A percentile compares a stretch with the other conserved stretches of the same genome.
These are phyloP conservation scores for Mycena albidolilacea DNA, from an alignment of 768 basidiomycete genomes.

Conservation along the genomic window DNA sequence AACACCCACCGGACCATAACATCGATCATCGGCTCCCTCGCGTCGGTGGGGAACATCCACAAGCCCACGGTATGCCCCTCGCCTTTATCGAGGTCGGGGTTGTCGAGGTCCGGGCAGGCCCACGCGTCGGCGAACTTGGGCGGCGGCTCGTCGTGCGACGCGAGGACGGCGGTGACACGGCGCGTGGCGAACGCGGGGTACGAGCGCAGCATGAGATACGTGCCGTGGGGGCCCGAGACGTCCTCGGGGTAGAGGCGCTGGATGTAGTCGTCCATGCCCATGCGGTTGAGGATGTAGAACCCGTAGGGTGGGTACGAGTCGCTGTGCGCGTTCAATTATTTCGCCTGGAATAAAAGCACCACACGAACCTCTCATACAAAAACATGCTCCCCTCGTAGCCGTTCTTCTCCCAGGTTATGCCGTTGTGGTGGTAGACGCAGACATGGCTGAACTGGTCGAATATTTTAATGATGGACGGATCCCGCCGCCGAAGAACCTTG, in stretches of 20 bases:
- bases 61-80: constrained; percentile 73
- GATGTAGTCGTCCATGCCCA: constrained; percentile 84
- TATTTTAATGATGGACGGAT: constrained; percentile 84
- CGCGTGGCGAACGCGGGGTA: constrained; percentile 77
- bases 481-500: constrained; percentile 83
- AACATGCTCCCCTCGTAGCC: constrained; percentile 93
- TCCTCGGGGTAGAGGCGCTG: constrained; percentile 86
- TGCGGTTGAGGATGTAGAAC: constrained; percentile 87
- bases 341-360: too few relatives aligned
- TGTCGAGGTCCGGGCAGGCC: constrained; percentile 60
- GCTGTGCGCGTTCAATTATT: constrained; percentile 53
- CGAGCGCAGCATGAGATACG: constrained; percentile 80
- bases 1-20: constrained; percentile 72
- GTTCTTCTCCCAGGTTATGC: constrained; percentile 84
- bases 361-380: constrained; percentile 83
- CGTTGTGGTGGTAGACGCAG: constrained; percentile 84
- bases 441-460: constrained; percentile 93
- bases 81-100: constrained; percentile 67
- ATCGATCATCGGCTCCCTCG: constrained; percentile 79
- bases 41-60: constrained; percentile 82
- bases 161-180: constrained; percentile 57
- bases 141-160: constrained; percentile 48
- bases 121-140: constrained; percentile 69
- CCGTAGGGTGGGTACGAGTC: constrained; percentile 87
- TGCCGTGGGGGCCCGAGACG: constrained; percentile 72